Percentiles rank a stretch among this genome's conserved stretches.
Evolutionary conservation across 2,329 filamentous ascomycete genomes (phyloP).

Genomic region (Pestalotiopsis sp.): DNA sequence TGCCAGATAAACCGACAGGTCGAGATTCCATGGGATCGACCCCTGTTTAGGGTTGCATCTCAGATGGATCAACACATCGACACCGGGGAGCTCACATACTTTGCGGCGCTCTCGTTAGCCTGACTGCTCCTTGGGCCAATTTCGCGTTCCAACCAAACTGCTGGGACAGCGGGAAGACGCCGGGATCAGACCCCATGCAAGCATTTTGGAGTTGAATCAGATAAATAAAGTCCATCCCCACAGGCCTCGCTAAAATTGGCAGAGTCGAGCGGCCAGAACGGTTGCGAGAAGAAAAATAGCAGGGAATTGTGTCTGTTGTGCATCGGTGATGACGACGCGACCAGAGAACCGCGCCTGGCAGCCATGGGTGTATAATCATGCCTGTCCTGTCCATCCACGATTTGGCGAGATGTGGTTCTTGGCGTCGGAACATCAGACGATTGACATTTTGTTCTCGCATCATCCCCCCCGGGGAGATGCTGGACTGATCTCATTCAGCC

Average conservation of each 20-base stretch:
- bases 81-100: neutral
- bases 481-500: neutral
- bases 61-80: constrained; percentile 12
- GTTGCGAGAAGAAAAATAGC: neutral
- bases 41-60: constrained; percentile 9
- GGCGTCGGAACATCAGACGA: constrained; percentile 11
- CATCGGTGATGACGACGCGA: constrained; percentile 6
- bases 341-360: neutral
- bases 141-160: constrained; percentile 10
- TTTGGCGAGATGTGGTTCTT: constrained; percentile 4
- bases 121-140: neutral
- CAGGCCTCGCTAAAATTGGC: neutral
- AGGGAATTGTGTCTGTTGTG: constrained; percentile 4
- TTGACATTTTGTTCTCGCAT: constrained; percentile 2
- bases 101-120: constrained; percentile 5
- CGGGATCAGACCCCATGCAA: neutral
- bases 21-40: neutral
- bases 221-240: constrained; percentile 11
- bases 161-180: constrained; percentile 3
- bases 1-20: constrained; percentile 6
- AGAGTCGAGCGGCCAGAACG: neutral
- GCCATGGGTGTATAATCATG: neutral
- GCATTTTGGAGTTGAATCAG: constrained; percentile 11
- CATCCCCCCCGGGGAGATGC: neutral
- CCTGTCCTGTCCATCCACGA: neutral